Evolutionary conservation across 441 rosid genomes (phyloP), one percentile per base, ranked within the genome.

Genomic region (Kokia cookei): DNA sequence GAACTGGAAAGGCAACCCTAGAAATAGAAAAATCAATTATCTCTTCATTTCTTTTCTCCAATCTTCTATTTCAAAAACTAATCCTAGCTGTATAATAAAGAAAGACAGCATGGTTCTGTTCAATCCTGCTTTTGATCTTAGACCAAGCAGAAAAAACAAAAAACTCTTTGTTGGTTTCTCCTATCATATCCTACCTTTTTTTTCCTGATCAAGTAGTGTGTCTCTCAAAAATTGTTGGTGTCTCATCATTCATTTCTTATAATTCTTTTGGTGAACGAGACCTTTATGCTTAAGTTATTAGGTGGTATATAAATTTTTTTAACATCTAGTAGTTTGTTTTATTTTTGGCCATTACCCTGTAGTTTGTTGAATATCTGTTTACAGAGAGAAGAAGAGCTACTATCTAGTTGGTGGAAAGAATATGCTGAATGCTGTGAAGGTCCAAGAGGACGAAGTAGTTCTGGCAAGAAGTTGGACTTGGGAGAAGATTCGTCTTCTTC

Each of bases 381-480:
- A 35, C 78, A 96, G 99, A 92, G 85, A 79, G 99, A 96, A 79
- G 98, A 93, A 78, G 98, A 92, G 73, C 78, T 96, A 87, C 90
- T 96, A 37, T 92, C 98, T 75, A 78, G 80, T 73, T 96, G 99
- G 99, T 96, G 99, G 99, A 86, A 80, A 83, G 99, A 93, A 83
- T 93, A 89, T 80, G 98, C 94, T 35, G 98, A 96, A 79, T 92
- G 99, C 72, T 92, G 97, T 59, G 97, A 88, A 82, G 99, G 99
- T 64, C 98, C 99, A 11, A 71, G 53, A 53, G 84, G 76, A 59
- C 87, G 69, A 73, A 72, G 78, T 60, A 75, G 73, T 79, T 62
- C 88, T 2, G 76, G 75, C 62, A 82, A 60, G 37, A 81, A 77
- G 81, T 74, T 75, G 55, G 82, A 77, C 79, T 53, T 11, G 73